Conservation (phyloP, 768 basidiomycete genomes). For the Suillus subaureus region DNA sequence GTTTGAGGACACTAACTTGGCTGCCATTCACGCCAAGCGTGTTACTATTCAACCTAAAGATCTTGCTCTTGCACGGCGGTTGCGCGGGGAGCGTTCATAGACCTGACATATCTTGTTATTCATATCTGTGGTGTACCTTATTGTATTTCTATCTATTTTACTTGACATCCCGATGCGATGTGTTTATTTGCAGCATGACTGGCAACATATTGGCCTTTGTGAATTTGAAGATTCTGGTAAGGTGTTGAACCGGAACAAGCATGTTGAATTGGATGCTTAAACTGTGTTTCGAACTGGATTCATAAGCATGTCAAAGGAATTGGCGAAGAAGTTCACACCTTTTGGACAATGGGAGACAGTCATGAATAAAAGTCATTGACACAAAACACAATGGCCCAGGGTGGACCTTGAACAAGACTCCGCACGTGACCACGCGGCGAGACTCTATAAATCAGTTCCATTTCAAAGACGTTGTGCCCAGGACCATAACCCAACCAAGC, state of each 20-base stretch:
- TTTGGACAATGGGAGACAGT: neutral
- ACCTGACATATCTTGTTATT: conserved; percentile 1
- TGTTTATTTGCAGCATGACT: neutral
- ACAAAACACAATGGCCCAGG: neutral
- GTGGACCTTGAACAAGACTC: neutral
- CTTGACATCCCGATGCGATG: neutral
- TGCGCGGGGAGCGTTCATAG: conserved; percentile 78
- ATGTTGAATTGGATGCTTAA: neutral
- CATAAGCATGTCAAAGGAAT: neutral
- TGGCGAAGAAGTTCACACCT: neutral
- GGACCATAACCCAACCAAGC: neutral
- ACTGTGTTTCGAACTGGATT: neutral
- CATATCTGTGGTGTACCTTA: conserved; percentile 1
- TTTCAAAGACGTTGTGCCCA: neutral
- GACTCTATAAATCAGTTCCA: conserved; percentile 1
- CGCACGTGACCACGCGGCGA: neutral
- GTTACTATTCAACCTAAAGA: conserved; percentile 83
- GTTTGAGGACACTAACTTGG: conserved; percentile 80
- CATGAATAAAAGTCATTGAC: neutral
- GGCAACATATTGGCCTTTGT: neutral
- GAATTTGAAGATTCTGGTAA: neutral
- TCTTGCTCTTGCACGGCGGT: conserved; percentile 72
- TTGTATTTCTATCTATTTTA: conserved; percentile 19
- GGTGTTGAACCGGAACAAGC: neutral
- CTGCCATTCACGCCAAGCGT: conserved; percentile 82